These are phyloP conservation scores for Helicocarpus griseus DNA, from an alignment of 2,329 filamentous ascomycete genomes.

Conservation along the genomic window DNA sequence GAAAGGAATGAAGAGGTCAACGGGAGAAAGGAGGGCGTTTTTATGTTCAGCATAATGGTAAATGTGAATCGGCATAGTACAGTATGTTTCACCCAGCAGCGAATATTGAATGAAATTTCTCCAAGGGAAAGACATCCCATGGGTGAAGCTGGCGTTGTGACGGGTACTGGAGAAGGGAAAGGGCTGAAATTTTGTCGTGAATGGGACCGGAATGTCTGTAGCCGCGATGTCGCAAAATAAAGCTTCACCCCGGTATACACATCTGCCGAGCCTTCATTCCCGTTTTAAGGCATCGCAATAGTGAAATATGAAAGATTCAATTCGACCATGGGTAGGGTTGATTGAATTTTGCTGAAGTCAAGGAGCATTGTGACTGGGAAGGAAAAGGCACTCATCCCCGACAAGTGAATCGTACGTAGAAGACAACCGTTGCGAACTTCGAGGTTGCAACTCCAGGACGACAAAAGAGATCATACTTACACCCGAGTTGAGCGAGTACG, in stretches of 20 bases:
- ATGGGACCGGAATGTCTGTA: not conserved
- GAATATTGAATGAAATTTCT: not conserved
- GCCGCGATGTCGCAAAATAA: not conserved
- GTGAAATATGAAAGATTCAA: not conserved
- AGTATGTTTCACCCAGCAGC: not conserved
- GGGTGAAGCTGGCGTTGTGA: not conserved
- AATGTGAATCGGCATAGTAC: not conserved
- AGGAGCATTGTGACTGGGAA: not conserved
- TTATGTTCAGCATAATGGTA: not conserved
- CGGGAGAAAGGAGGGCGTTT: not conserved
- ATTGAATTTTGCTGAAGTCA: not conserved
- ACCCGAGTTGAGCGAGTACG: not conserved
- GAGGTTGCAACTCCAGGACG: not conserved
- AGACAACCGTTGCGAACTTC: not conserved
- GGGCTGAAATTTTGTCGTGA: not conserved
- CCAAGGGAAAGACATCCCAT: not conserved
- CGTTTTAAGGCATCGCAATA: too few species aligned
- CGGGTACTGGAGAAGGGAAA: not conserved
- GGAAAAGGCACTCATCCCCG: not conserved
- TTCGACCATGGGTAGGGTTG: not conserved
- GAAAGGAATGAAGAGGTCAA: constrained; percentile 5
- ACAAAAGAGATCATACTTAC: not conserved
- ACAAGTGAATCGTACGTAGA: not conserved
- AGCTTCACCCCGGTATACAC: not conserved
- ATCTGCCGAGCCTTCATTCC: not conserved